Evolutionary conservation across 1,284 basidiomycete genomes (phyloP).

Genomic region (Cutaneotrichosporon mucoides): DNA sequence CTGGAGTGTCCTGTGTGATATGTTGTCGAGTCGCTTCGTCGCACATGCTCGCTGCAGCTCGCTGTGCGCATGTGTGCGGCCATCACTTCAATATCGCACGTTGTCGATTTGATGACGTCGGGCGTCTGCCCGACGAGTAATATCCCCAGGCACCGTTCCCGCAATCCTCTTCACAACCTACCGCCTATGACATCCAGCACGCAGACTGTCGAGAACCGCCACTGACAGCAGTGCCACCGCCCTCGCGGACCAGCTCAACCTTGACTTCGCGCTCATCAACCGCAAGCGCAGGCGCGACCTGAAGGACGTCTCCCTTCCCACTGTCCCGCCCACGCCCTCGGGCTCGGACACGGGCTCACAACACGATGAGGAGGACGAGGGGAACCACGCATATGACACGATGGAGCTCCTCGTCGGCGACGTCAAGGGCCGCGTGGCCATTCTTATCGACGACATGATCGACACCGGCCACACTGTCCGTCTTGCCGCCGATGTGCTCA

Average conservation of each 20-base stretch:
- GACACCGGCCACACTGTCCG: constrained; percentile 87
- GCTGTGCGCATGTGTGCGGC: too few species aligned
- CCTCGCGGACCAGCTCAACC: constrained; percentile 89
- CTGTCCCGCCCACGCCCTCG: constrained; percentile 47
- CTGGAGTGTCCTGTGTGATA: too few species aligned
- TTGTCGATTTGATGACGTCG: too few species aligned
- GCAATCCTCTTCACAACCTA: too few species aligned
- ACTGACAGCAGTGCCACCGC: constrained; percentile 68
- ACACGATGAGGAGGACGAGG: constrained; percentile 46
- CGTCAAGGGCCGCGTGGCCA: constrained; percentile 87
- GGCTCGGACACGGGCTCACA: constrained; percentile 38
- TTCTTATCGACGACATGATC: constrained; percentile 97
- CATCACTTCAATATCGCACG: too few species aligned
- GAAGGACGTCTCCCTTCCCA: constrained; percentile 30
- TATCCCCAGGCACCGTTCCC: too few species aligned
- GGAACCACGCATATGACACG: constrained; percentile 51
- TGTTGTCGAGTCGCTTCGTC: too few species aligned
- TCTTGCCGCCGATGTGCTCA: constrained; percentile 77
- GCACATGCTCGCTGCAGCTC: too few species aligned
- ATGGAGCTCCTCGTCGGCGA: constrained; percentile 99
- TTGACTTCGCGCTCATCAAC: constrained; percentile 97
- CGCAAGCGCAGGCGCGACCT: constrained; percentile 67
- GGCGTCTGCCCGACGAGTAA: too few species aligned
- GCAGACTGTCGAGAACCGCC: too few species aligned
- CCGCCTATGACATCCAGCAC: neutral